Percentiles rank a stretch among this genome's conserved stretches.
Conservation (phyloP, 2,329 filamentous ascomycete genomes). For the Gnomoniopsis smithogilvyi region DNA sequence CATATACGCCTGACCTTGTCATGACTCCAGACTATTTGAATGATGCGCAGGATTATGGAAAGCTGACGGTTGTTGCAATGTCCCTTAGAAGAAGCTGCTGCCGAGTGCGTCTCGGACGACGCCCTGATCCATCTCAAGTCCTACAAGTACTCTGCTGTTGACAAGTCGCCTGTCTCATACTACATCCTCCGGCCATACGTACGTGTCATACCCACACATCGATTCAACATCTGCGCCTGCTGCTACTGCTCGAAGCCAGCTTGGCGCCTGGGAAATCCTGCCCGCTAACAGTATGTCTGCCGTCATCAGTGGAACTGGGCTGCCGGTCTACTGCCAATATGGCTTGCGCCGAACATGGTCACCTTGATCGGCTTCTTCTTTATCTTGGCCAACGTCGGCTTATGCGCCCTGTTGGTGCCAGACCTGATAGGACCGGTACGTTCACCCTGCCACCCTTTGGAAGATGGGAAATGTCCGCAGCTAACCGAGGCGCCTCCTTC, state of each 20-base stretch:
- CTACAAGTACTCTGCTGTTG: slow-evolving; percentile 97
- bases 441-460: slow-evolving; percentile 19
- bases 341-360: slow-evolving; percentile 97
- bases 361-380: slow-evolving; percentile 93
- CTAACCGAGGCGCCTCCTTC: slow-evolving; percentile 11
- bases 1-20: neutral
- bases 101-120: slow-evolving; percentile 82
- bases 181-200: slow-evolving; percentile 96
- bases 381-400: slow-evolving; percentile 78
- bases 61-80: slow-evolving; percentile 4
- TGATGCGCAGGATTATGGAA: neutral
- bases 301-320: slow-evolving; percentile 85
- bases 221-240: slow-evolving; percentile 14
- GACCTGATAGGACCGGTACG: slow-evolving; percentile 86
- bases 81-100: slow-evolving; percentile 48
- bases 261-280: slow-evolving; percentile 4
- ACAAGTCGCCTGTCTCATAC: slow-evolving; percentile 89
- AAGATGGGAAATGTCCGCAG: slow-evolving; percentile 8
- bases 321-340: slow-evolving; percentile 87
- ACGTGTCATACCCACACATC: slow-evolving; percentile 38
- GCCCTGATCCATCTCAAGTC: slow-evolving; percentile 86
- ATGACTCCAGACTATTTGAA: neutral
- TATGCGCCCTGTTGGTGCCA: slow-evolving; percentile 77
- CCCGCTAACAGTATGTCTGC: slow-evolving; percentile 17
- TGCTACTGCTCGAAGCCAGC: neutral